Conservation (phyloP, 441 rosid species). For the Adansonia grandidieri region DNA sequence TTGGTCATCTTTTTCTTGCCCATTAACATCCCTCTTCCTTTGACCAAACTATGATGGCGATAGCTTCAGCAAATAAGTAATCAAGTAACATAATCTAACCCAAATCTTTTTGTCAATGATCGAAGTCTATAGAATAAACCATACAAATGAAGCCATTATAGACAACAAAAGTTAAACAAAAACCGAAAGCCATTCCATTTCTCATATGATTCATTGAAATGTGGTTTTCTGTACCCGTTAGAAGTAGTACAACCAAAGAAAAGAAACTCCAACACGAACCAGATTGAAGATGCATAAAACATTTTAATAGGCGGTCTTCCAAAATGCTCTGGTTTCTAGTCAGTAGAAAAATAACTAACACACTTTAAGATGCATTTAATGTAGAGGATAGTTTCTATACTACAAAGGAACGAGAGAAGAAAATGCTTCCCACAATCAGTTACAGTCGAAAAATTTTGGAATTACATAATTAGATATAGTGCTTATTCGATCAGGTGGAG, state of each 20-base stretch:
- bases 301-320: not conserved
- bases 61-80: not conserved
- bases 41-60: not conserved
- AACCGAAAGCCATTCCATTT: not conserved
- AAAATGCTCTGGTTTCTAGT: too few species aligned
- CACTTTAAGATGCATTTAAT: too few species aligned
- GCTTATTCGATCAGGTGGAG: too few species aligned
- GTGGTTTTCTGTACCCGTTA: not conserved
- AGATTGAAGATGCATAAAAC: not conserved
- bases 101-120: not conserved
- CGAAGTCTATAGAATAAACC: not conserved
- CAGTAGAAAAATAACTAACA: too few species aligned
- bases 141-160: constrained; percentile 1
- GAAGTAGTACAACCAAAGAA: not conserved
- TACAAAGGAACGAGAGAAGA: too few species aligned
- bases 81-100: not conserved
- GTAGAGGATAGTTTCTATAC: too few species aligned
- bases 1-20: constrained; percentile 13
- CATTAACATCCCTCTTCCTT: not conserved
- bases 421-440: too few species aligned
- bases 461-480: too few species aligned
- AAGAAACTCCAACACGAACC: not conserved
- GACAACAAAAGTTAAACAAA: not conserved
- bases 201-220: not conserved
- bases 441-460: too few species aligned